Conservation (phyloP, 139 green algal species). For the Edaphochlamys debaryana region DNA sequence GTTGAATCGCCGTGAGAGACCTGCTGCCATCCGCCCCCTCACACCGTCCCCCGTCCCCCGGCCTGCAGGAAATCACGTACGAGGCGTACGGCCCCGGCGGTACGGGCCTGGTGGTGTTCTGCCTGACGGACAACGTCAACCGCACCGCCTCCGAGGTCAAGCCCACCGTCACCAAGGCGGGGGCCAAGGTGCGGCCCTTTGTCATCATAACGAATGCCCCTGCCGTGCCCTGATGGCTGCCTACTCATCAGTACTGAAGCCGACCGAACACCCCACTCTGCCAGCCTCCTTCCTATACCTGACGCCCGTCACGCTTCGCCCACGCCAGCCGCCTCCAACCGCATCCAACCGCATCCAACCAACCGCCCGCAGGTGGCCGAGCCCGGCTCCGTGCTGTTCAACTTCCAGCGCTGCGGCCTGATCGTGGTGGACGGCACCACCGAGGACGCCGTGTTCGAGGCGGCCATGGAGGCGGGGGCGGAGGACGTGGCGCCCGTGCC, state of each 20-base stretch:
- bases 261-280: too few species aligned
- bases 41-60: neutral
- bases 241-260: too few species aligned
- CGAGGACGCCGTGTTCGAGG: conserved; percentile 79
- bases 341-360: neutral
- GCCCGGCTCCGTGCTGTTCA: conserved; percentile 89
- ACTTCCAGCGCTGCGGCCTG: conserved; percentile 76
- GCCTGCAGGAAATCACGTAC: conserved; percentile 73
- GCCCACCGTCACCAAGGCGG: conserved; percentile 79
- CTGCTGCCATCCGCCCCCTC: neutral
- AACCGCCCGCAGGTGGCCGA: conserved; percentile 82
- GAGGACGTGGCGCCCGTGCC: conserved; percentile 70
- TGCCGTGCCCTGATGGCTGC: neutral
- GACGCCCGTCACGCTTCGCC: too few species aligned
- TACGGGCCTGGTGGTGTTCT: conserved; percentile 91
- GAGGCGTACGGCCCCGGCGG: conserved; percentile 76
- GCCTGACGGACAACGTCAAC: conserved; percentile 95
- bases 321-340: neutral
- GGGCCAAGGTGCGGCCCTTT: conserved; percentile 82
- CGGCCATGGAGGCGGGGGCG: conserved; percentile 81
- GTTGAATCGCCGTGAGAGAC: too few species aligned
- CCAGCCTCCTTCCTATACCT: too few species aligned
- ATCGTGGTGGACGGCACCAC: conserved; percentile 49
- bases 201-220: too few species aligned
- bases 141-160: conserved; percentile 70